Conservation (phyloP, 2,329 filamentous ascomycete species). For the Phialophora macrospora region DNA sequence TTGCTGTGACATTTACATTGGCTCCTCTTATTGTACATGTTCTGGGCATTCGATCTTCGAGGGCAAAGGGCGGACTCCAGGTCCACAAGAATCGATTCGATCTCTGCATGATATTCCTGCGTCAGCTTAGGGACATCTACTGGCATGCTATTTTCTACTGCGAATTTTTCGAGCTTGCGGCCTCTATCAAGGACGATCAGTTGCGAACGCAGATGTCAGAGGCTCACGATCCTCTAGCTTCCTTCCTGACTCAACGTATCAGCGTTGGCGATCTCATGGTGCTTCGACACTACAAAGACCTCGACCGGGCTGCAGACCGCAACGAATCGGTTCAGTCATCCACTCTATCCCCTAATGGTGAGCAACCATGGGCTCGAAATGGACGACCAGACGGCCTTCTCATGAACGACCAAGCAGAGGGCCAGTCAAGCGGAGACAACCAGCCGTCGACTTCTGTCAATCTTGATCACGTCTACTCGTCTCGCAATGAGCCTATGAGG, state of each 20-base stretch:
- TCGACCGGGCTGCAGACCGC: neutral
- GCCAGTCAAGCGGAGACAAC: neutral
- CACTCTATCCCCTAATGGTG: neutral
- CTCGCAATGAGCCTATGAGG: neutral
- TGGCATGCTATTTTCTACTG: conserved; percentile 20
- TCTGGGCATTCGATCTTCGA: conserved; percentile 7
- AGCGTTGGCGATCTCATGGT: conserved; percentile 20
- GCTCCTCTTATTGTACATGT: conserved; percentile 18
- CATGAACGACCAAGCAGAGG: neutral
- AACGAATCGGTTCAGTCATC: neutral
- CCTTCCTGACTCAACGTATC: conserved; percentile 18
- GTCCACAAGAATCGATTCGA: conserved; percentile 17
- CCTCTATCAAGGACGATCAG: conserved; percentile 13
- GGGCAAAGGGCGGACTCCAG: conserved; percentile 8
- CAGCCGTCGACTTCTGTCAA: neutral
- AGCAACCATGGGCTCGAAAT: neutral
- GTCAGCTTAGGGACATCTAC: conserved; percentile 16
- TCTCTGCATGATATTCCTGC: conserved; percentile 16
- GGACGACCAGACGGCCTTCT: neutral
- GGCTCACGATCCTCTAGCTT: conserved; percentile 17
- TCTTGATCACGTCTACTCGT: neutral
- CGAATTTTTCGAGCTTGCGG: conserved; percentile 17
- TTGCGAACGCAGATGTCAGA: conserved; percentile 15
- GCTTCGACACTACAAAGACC: conserved; percentile 14
- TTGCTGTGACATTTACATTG: conserved; percentile 14